phyloP scores from a whole-genome alignment of 371 early-diverging fungal genomes.

The Actinomucor elegans region DNA sequence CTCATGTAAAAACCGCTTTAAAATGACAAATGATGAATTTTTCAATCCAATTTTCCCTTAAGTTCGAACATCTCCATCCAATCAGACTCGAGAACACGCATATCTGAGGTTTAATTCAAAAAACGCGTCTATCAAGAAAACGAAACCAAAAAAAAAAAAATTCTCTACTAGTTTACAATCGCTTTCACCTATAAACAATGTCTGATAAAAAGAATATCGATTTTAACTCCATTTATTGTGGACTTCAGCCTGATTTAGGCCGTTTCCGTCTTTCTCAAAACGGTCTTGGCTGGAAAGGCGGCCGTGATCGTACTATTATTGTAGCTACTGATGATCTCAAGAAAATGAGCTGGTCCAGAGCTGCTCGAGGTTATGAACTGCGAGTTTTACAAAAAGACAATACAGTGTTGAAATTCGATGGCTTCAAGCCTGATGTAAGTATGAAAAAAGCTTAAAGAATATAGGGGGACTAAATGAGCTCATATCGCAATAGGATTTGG shows the following conservation, averaged over 20 bases:
- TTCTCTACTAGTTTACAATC: not conserved
- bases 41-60: too few species aligned
- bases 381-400: conserved; percentile 75
- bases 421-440: conserved; percentile 77
- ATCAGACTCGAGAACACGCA: too few species aligned
- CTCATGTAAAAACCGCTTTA: too few species aligned
- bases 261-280: conserved; percentile 73
- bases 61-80: too few species aligned
- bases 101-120: too few species aligned
- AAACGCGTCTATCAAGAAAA: not conserved
- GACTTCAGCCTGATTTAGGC: conserved; percentile 50
- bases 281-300: conserved; percentile 85
- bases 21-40: too few species aligned
- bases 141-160: conserved; percentile 1
- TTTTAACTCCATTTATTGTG: conserved; percentile 47
- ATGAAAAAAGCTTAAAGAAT: not conserved
- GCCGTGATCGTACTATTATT: conserved; percentile 60
- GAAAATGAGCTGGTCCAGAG: conserved; percentile 74
- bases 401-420: conserved; percentile 81
- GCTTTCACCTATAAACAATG: conserved; percentile 15
- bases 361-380: conserved; percentile 83
- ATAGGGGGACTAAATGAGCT: not conserved
- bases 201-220: conserved; percentile 40
- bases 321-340: conserved; percentile 69
- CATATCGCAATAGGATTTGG: conserved; percentile 64